phyloP scores from a whole-genome alignment of 352 stramenopile species.

The Globisporangium middletonii region DNA sequence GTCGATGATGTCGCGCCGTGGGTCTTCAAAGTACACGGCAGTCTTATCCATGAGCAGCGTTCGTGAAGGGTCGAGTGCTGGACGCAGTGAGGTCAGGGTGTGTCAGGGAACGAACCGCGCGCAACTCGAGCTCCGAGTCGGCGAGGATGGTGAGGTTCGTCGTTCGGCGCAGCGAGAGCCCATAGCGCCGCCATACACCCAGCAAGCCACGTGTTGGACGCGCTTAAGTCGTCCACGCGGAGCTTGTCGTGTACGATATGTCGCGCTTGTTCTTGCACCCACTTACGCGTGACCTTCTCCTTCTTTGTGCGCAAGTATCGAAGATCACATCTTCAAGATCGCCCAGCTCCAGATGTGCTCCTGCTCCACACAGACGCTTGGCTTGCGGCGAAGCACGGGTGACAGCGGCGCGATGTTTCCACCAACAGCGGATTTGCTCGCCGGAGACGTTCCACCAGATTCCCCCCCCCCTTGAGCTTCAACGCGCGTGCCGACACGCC shows the following conservation, averaged over 20 bases:
- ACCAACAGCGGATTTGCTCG: slow-evolving; percentile 18
- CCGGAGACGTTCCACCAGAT: slow-evolving; percentile 12
- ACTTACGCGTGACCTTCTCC: no score
- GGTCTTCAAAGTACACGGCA: slow-evolving; percentile 23
- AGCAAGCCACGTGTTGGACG: slow-evolving; percentile 18
- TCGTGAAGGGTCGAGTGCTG: neutral
- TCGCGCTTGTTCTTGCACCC: no score
- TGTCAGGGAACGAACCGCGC: slow-evolving; percentile 9
- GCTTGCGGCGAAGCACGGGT: neutral
- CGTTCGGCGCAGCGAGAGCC: slow-evolving; percentile 15
- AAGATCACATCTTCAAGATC: no score
- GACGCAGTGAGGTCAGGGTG: slow-evolving; percentile 5
- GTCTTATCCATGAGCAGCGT: slow-evolving; percentile 23
- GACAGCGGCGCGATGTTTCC: slow-evolving; percentile 10
- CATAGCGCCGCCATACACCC: slow-evolving; percentile 21
- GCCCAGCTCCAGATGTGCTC: no score
- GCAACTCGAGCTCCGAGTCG: slow-evolving; percentile 11
- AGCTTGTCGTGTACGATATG: neutral
- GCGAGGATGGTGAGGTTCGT: slow-evolving; percentile 18
- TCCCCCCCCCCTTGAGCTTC: slow-evolving; percentile 14
- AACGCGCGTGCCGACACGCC: slow-evolving; percentile 10
- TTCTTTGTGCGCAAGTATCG: no score
- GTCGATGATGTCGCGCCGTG: slow-evolving; percentile 12
- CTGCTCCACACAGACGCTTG: no score
- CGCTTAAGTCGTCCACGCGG: slow-evolving; percentile 7